phyloP scores from a whole-genome alignment of 371 early-diverging fungal genomes.

The Mucor circinelloides region DNA sequence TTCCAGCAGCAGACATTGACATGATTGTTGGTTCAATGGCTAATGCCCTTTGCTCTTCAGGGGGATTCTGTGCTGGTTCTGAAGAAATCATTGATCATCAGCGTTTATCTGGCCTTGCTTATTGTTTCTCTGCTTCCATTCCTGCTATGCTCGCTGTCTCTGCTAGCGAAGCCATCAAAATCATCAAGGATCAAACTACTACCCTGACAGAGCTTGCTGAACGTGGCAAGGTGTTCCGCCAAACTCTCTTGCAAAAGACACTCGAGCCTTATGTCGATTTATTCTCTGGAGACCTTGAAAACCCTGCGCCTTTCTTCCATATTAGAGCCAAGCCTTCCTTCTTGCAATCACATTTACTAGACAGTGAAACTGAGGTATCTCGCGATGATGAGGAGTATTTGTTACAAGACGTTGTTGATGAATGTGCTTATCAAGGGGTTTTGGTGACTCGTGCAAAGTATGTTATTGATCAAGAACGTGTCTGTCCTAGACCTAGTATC shows the following conservation, averaged over 20 bases:
- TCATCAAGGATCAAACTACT: conserved; percentile 53
- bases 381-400: conserved; percentile 64
- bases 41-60: conserved; percentile 84
- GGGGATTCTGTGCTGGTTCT: conserved; percentile 96
- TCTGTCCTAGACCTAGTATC: conserved; percentile 79
- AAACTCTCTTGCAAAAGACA: conserved; percentile 36
- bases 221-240: conserved; percentile 41
- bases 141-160: conserved; percentile 96
- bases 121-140: conserved; percentile 98
- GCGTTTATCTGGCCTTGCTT: conserved; percentile 91
- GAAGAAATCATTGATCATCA: conserved; percentile 93
- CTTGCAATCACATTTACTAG: conserved; percentile 32
- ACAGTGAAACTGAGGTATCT: conserved; percentile 30
- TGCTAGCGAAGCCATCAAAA: conserved; percentile 83
- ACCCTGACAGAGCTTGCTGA: conserved; percentile 38
- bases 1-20: conserved; percentile 86
- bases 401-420: conserved; percentile 87
- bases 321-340: conserved; percentile 59
- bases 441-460: conserved; percentile 88
- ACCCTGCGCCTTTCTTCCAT: conserved; percentile 70
- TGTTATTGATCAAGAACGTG: conserved; percentile 81
- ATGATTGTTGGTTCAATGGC: conserved; percentile 94
- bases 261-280: conserved; percentile 49
- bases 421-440: conserved; percentile 71
- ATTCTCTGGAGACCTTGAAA: conserved; percentile 50